Conservation (phyloP, 495 filamentous ascomycete species). For the Aspergillus panamensis region DNA sequence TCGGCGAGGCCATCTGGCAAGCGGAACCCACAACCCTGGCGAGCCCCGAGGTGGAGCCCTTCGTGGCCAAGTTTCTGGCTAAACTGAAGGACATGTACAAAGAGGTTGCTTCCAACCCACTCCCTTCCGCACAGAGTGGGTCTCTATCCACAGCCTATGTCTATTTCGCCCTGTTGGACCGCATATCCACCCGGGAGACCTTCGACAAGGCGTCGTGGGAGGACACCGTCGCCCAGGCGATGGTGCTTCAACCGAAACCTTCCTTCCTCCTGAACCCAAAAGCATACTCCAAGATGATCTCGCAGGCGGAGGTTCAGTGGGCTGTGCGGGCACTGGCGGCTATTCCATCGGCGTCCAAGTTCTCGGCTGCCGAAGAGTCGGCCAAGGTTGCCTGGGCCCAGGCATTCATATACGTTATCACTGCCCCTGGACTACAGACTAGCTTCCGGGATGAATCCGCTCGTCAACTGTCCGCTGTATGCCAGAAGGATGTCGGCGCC, state of each 20-base stretch:
- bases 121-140: slow-evolving; percentile 71
- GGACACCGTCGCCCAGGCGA: slow-evolving; percentile 56
- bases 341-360: slow-evolving; percentile 45
- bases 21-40: slow-evolving; percentile 41
- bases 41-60: slow-evolving; percentile 41
- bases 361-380: slow-evolving; percentile 31
- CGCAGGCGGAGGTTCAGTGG: slow-evolving; percentile 75
- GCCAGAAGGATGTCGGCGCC: slow-evolving; percentile 48
- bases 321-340: slow-evolving; percentile 64
- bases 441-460: slow-evolving; percentile 57
- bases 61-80: slow-evolving; percentile 50
- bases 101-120: slow-evolving; percentile 72
- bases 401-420: slow-evolving; percentile 74
- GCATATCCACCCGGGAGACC: slow-evolving; percentile 29
- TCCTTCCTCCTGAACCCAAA: slow-evolving; percentile 82
- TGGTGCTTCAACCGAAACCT: slow-evolving; percentile 66
- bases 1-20: slow-evolving; percentile 70
- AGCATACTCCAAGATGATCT: slow-evolving; percentile 72
- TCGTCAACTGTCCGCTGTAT: slow-evolving; percentile 54
- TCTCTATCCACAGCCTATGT: slow-evolving; percentile 71
- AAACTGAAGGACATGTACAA: slow-evolving; percentile 70
- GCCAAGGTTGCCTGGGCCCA: slow-evolving; percentile 67
- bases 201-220: slow-evolving; percentile 39
- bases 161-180: slow-evolving; percentile 56
- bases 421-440: slow-evolving; percentile 53